Percentiles rank a stretch among this genome's conserved stretches.
These are phyloP conservation scores for Cyberlindnera bimundalis DNA, from an alignment of 805 yeast species.

Conservation along the genomic window DNA sequence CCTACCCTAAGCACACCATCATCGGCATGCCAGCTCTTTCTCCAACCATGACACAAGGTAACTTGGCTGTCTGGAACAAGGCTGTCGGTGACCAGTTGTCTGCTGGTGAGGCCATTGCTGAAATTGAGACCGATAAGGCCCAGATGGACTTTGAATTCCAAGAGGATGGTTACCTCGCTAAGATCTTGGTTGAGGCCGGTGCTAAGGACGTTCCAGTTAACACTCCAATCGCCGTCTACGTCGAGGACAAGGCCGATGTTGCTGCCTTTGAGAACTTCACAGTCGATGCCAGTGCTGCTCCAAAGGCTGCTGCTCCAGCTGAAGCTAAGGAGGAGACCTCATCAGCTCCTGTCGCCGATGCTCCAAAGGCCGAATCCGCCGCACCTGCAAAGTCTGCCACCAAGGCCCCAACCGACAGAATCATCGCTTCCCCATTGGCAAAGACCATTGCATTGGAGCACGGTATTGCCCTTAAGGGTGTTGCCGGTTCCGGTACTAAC, in stretches of 20 bases:
- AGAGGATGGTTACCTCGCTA: conserved; percentile 92
- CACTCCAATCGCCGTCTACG: conserved; percentile 95
- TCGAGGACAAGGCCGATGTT: conserved; percentile 81
- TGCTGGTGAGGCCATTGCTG: conserved; percentile 95
- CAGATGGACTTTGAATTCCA: conserved; percentile 98
- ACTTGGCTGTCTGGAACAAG: conserved; percentile 86
- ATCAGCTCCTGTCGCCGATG: conserved; percentile 27
- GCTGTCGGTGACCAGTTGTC: conserved; percentile 79
- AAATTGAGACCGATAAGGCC: conserved; percentile 97
- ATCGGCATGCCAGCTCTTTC: conserved; percentile 98
- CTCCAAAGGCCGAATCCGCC: conserved; percentile 28
- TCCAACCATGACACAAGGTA: conserved; percentile 99
- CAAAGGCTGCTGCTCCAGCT: conserved; percentile 22
- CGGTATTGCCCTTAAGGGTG: conserved; percentile 80
- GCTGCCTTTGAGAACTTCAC: conserved; percentile 86
- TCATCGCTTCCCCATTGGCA: conserved; percentile 93
- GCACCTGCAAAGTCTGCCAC: conserved; percentile 34
- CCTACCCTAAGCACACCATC: conserved; percentile 78
- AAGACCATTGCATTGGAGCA: conserved; percentile 88
- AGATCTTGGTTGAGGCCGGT: conserved; percentile 79
- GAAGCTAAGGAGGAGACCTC: conserved; percentile 21
- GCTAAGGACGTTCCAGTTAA: conserved; percentile 90
- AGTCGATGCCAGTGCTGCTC: conserved; percentile 67
- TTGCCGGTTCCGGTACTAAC: conserved; percentile 91
- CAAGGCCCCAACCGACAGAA: conserved; percentile 51